Evolutionary conservation across 768 basidiomycete genomes (phyloP), one percentile per base, ranked within the genome.

Genomic region (Collybia mongolica): DNA sequence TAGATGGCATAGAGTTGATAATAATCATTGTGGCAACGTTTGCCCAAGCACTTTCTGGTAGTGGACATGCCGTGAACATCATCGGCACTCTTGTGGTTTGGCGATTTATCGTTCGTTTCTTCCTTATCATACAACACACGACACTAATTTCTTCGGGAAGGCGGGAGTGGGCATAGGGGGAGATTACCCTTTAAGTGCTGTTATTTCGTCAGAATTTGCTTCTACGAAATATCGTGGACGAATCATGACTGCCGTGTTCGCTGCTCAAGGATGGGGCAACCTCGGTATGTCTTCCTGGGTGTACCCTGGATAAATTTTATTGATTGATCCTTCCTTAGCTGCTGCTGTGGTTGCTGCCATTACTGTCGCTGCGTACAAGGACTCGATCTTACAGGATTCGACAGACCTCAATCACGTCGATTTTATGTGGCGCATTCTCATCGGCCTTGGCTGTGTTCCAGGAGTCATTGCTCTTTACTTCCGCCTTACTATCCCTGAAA

Each of bases 401-500:
- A 58, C 64, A 38, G 69, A 69, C 35, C 62, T 72, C 26, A 52
- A 63, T 12, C 74, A 79, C 39, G 75, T 96, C 50, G 93, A 96
- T 68, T 79, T 74, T 62, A 79, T 82, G 63, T 94, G 93, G 93
- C 86, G 93, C 59, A 70, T 94, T 44, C 77, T 95, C 61, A 92
- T 96, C 65, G 93, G 93, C 60, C 74, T 94, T 32, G 93, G 93
- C 39, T 88, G 86, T 49, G 73, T 96, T 44, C 93, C 93, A 28
- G 93, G 82, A 48, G 76, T 75, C 37, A 62, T 93, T 49, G 92
- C 90, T 17, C 82, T 94, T 44, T 94, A 93, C 74, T 94, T 90
- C 86, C 90, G 93, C 64, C 79, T 94, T 28, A 93, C 92, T 20
- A 93, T 95, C 60, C 90, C 93, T 2, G 92, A 94, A 66, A 94